phyloP scores from a whole-genome alignment of 164 flowering plant genomes.

The Umbellularia californica region DNA sequence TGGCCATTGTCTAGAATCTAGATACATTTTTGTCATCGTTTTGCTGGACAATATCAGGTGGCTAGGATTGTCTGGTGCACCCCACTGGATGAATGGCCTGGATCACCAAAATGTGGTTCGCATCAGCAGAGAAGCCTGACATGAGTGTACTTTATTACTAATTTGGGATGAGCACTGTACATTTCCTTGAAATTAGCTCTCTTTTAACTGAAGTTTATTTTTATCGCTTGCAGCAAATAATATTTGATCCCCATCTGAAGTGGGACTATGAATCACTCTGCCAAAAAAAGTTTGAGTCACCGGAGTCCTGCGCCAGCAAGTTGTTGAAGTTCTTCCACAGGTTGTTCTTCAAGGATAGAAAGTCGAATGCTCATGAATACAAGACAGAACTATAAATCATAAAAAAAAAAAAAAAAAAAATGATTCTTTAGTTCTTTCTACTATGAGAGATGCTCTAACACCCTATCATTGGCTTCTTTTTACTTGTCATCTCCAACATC shows the following conservation, averaged over 20 bases:
- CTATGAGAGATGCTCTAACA: too few relatives aligned
- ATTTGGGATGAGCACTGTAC: neutral
- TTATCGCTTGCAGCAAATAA: constrained; percentile 47
- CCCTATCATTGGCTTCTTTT: too few relatives aligned
- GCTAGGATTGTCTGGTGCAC: neutral
- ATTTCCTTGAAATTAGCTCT: too few relatives aligned
- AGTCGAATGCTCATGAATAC: constrained; percentile 13
- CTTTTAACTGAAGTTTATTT: neutral
- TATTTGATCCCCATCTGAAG: constrained; percentile 66
- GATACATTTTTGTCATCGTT: neutral
- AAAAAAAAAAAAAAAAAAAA: too few relatives aligned
- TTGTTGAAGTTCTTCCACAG: constrained; percentile 29
- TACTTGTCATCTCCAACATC: too few relatives aligned
- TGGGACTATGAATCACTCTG: constrained; percentile 52
- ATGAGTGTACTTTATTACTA: neutral
- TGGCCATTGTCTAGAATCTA: neutral
- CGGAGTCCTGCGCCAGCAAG: constrained; percentile 29
- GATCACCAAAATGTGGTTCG: too few relatives aligned
- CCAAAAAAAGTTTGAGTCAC: constrained; percentile 24
- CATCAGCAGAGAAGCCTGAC: neutral
- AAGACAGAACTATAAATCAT: constrained; percentile 29
- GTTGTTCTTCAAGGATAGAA: constrained; percentile 39
- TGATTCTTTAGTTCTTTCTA: too few relatives aligned
- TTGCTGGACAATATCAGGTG: neutral
- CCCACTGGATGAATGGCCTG: too few relatives aligned